Evolutionary conservation across 75 land plant species (phyloP).

Genomic region (Larix kaempferi): DNA sequence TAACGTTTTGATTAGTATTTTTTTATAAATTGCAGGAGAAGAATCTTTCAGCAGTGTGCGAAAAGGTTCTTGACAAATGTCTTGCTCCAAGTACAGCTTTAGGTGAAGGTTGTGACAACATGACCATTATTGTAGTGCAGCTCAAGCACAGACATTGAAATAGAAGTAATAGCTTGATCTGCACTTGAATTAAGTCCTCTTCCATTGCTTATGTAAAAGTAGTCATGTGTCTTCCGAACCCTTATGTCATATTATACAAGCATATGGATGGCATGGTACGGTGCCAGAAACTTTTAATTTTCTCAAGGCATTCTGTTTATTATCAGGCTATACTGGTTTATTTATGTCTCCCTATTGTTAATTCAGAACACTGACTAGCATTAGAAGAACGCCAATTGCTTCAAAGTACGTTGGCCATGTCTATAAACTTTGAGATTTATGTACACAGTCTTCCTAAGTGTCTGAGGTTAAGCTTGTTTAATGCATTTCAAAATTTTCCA

Average conservation of each 20-base stretch:
- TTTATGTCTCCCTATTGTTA: neutral
- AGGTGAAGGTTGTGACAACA: conserved; percentile 45
- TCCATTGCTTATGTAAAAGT: neutral
- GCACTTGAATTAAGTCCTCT: neutral
- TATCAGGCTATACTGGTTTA: neutral
- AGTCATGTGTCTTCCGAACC: neutral
- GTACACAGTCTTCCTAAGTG: neutral
- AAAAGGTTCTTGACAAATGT: conserved; percentile 35
- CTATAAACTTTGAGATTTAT: neutral
- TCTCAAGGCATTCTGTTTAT: neutral
- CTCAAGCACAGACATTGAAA: conserved; percentile 8
- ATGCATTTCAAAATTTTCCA: neutral
- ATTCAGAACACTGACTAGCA: neutral
- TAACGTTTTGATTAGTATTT: neutral
- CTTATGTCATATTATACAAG: too few species aligned
- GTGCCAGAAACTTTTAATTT: neutral
- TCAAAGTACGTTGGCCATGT: neutral
- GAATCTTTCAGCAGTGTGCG: conserved; percentile 26
- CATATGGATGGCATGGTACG: neutral
- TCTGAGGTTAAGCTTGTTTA: neutral
- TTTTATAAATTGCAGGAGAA: conserved; percentile 21
- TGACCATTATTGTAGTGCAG: conserved; percentile 43
- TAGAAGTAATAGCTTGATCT: conserved; percentile 4
- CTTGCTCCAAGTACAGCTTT: conserved; percentile 28
- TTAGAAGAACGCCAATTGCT: conserved; percentile 2